phyloP scores from a whole-genome alignment of 169 alveolate genomes.

The Eimeria necatrix region DNA sequence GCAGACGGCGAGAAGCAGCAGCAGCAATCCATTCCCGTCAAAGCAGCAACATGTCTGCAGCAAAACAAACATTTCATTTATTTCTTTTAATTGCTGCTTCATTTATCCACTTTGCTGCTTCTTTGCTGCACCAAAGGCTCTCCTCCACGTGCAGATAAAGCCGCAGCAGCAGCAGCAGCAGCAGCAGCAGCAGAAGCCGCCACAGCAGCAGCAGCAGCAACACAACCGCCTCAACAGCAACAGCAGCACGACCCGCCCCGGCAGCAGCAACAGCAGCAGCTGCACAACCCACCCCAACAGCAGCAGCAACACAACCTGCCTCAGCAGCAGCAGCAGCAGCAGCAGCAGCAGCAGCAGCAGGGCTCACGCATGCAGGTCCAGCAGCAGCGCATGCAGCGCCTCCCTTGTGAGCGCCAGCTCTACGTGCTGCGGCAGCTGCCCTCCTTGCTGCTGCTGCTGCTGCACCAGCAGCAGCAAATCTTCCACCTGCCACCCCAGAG shows the following conservation, averaged over 20 bases:
- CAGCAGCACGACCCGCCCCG: no score
- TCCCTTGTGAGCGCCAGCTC: background rate
- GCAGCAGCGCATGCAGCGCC: background rate
- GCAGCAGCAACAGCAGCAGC: no score
- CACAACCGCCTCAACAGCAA: no score
- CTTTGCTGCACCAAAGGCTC: no score
- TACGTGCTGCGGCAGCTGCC: conserved; percentile 13
- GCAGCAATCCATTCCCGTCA: background rate
- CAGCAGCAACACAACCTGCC: no score
- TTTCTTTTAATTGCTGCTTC: background rate
- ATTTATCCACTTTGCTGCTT: background rate
- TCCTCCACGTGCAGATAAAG: no score
- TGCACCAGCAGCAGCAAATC: conserved; percentile 14
- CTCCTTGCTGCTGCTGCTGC: conserved; percentile 15
- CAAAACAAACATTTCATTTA: background rate
- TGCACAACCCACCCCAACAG: no score
- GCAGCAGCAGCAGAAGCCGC: no score
- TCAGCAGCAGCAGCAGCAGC: background rate
- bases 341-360: background rate
- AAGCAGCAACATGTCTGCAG: background rate
- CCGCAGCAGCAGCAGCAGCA: no score
- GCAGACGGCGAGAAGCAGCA: background rate
- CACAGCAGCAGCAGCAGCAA: no score
- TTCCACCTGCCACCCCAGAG: background rate
- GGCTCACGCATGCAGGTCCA: conserved; percentile 24